Percentiles rank a stretch among this genome's conserved stretches.
phyloP scores from a whole-genome alignment of 345 rosid species.

The Citrus glauca region DNA sequence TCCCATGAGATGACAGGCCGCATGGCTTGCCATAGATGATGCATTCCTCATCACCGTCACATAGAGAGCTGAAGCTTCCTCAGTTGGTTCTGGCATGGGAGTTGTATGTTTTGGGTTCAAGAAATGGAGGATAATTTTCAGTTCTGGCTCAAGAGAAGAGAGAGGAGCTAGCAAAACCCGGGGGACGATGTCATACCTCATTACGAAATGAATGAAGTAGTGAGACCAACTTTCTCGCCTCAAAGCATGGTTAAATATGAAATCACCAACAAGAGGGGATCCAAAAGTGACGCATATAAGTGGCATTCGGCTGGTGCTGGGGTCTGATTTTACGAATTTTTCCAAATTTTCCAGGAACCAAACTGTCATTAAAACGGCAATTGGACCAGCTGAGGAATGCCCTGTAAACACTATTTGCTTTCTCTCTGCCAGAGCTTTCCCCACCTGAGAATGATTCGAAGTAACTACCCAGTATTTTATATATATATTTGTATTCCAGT shows the following conservation, averaged over 20 bases:
- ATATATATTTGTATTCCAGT: background rate
- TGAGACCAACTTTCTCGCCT: slow-evolving; percentile 67
- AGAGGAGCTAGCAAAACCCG: slow-evolving; percentile 56
- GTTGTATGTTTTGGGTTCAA: slow-evolving; percentile 3
- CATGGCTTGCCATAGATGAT: slow-evolving; percentile 46
- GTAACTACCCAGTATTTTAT: background rate
- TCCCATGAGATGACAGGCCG: slow-evolving; percentile 65
- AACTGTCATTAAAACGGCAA: slow-evolving; percentile 62
- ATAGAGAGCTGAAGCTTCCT: slow-evolving; percentile 24
- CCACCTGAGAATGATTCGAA: slow-evolving; percentile 40
- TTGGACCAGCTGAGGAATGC: slow-evolving; percentile 74
- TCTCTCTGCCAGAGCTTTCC: slow-evolving; percentile 20
- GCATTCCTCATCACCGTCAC: slow-evolving; percentile 51
- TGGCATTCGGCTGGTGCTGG: background rate
- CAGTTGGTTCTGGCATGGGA: background rate
- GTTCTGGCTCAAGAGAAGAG: slow-evolving; percentile 24
- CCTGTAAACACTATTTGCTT: slow-evolving; percentile 75
- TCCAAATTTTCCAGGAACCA: slow-evolving; percentile 49
- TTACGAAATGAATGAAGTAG: slow-evolving; percentile 57
- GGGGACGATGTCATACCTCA: slow-evolving; percentile 66
- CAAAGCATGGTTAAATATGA: slow-evolving; percentile 58
- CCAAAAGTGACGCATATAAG: slow-evolving; percentile 77
- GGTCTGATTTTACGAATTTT: background rate
- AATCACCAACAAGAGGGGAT: slow-evolving; percentile 73
- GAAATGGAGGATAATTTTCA: slow-evolving; percentile 28